These are phyloP conservation scores for Lathyrus sativus DNA, from an alignment of 306 rosid genomes.

Conservation along the genomic window DNA sequence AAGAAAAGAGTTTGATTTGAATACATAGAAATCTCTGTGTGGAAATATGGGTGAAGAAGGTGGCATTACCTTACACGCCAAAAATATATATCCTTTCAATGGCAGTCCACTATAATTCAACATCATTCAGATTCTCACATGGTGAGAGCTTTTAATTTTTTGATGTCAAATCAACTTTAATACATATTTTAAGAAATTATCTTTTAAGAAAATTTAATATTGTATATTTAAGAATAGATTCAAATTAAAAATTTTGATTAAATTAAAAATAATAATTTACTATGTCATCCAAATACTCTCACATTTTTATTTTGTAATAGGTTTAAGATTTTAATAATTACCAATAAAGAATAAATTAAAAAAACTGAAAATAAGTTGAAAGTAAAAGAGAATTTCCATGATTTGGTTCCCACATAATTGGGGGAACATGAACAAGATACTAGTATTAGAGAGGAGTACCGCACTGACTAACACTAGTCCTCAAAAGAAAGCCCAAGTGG, in stretches of 20 bases:
- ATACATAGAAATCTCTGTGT: neutral
- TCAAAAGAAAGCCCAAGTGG: slow-evolving; percentile 45
- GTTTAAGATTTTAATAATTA: neutral
- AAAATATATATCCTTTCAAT: slow-evolving; percentile 1
- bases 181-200: too few species aligned
- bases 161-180: too few species aligned
- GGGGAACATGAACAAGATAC: slow-evolving; percentile 22
- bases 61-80: slow-evolving; percentile 32
- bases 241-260: too few species aligned
- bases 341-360: neutral
- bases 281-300: too few species aligned
- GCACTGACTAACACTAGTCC: slow-evolving; percentile 7
- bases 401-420: slow-evolving; percentile 52
- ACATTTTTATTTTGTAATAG: too few species aligned
- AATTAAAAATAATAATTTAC: too few species aligned
- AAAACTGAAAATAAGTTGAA: slow-evolving; percentile 24
- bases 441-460: slow-evolving; percentile 20
- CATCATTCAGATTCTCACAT: slow-evolving; percentile 25
- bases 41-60: slow-evolving; percentile 1
- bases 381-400: slow-evolving; percentile 35
- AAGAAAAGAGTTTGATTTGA: neutral
- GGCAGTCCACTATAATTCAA: slow-evolving; percentile 30
- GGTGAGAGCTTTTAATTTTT: neutral
- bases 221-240: too few species aligned
- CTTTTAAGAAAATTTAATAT: too few species aligned